phyloP scores from a whole-genome alignment of 2,329 filamentous ascomycete genomes.

The Huntiella moniliformis region DNA sequence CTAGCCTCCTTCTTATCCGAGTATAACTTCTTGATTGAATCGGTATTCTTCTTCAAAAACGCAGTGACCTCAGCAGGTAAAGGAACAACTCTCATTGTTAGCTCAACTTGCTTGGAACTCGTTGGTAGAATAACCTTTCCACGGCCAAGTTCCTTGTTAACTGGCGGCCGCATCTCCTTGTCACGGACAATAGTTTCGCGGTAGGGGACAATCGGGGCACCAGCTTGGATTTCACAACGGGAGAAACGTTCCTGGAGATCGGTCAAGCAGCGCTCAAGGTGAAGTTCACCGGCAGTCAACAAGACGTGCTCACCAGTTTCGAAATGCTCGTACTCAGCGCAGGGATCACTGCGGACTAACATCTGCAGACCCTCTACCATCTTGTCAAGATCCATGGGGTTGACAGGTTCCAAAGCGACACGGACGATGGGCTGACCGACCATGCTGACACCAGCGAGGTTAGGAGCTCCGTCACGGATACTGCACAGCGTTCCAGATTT shows the following conservation, averaged over 20 bases:
- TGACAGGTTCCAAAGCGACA: slow-evolving; percentile 83
- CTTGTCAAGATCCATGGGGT: slow-evolving; percentile 78
- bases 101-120: slow-evolving; percentile 66
- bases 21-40: slow-evolving; percentile 63
- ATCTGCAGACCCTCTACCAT: slow-evolving; percentile 80
- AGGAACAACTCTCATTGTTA: slow-evolving; percentile 61
- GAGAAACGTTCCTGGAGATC: slow-evolving; percentile 87
- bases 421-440: slow-evolving; percentile 81
- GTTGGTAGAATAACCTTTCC: slow-evolving; percentile 61
- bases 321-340: slow-evolving; percentile 86
- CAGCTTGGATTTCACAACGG: slow-evolving; percentile 82
- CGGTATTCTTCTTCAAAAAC: slow-evolving; percentile 64
- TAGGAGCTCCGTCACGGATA: slow-evolving; percentile 67
- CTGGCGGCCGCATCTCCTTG: slow-evolving; percentile 80
- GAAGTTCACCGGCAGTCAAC: slow-evolving; percentile 79
- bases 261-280: slow-evolving; percentile 83
- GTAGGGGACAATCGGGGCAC: slow-evolving; percentile 88
- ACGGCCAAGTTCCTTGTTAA: slow-evolving; percentile 67
- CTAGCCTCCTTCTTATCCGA: slow-evolving; percentile 39
- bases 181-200: slow-evolving; percentile 76
- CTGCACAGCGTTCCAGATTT: slow-evolving; percentile 92
- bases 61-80: slow-evolving; percentile 62
- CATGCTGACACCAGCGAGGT: slow-evolving; percentile 69
- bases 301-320: slow-evolving; percentile 89
- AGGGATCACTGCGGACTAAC: slow-evolving; percentile 86